Evolutionary conservation across 73 alveolate genomes (phyloP).

Genomic region (Stentor coeruleus): DNA sequence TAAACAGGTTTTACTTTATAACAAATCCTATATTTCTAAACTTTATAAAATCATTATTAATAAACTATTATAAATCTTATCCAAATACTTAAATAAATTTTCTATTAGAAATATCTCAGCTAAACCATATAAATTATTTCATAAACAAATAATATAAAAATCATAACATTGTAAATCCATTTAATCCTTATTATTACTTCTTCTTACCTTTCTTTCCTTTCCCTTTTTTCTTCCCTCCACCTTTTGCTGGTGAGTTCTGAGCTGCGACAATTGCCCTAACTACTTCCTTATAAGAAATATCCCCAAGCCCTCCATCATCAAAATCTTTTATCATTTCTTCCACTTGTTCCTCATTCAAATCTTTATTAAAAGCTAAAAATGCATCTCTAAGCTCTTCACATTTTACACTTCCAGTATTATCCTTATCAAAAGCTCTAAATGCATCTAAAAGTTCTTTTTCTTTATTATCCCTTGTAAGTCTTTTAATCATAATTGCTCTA

Average conservation of each 20-base stretch:
- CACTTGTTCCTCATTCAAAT: conserved; percentile 22
- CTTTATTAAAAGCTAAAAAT: conserved; percentile 16
- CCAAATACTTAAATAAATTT: no score
- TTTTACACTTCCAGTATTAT: conserved; percentile 35
- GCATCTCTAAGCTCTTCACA: conserved; percentile 42
- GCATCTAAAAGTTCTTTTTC: conserved; percentile 31
- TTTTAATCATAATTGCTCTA: conserved; percentile 47
- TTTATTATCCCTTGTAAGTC: conserved; percentile 28
- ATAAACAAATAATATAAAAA: no score
- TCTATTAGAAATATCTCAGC: no score
- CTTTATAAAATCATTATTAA: no score
- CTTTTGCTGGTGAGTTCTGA: conserved; percentile 11
- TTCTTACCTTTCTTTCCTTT: conserved; percentile 20
- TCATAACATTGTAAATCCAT: no score
- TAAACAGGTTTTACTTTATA: no score
- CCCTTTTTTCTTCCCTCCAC: background rate
- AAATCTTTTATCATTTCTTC: conserved; percentile 29
- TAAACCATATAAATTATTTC: no score
- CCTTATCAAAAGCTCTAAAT: conserved; percentile 51
- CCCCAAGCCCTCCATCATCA: conserved; percentile 27
- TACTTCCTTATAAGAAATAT: background rate
- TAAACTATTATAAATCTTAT: no score
- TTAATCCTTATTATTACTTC: no score
- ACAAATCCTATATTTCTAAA: no score
- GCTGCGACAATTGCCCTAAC: background rate